Conservation (phyloP, 305 asterid species). For the Fraxinus sp. region DNA sequence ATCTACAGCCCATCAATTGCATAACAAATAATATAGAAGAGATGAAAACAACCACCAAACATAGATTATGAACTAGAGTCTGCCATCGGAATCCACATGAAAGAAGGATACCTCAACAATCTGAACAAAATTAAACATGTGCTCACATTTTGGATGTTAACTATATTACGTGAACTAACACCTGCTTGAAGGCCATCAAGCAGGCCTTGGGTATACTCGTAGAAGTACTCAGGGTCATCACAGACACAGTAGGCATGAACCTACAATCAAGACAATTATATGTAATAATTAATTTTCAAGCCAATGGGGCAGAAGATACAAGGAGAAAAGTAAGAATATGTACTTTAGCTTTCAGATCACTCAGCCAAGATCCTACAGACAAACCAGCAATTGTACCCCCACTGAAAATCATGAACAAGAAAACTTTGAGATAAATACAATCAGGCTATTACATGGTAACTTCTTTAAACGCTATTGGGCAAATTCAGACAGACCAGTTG, state of each 20-base stretch:
- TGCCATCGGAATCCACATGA: not conserved
- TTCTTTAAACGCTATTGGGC: not conserved
- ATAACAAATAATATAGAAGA: not conserved
- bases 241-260: slow-evolving; percentile 82
- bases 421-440: slow-evolving; percentile 1
- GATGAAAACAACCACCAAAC: not conserved
- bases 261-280: slow-evolving; percentile 35
- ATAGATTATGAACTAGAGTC: not conserved
- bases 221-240: slow-evolving; percentile 86
- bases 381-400: slow-evolving; percentile 97
- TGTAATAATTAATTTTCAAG: not conserved
- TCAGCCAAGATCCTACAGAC: slow-evolving; percentile 71
- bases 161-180: slow-evolving; percentile 71
- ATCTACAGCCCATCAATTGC: not conserved
- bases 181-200: slow-evolving; percentile 81
- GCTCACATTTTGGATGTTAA: slow-evolving; percentile 70
- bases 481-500: not conserved
- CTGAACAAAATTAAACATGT: slow-evolving; percentile 3
- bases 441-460: not conserved
- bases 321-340: slow-evolving; percentile 21
- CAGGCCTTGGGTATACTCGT: slow-evolving; percentile 65
- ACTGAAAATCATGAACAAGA: slow-evolving; percentile 43
- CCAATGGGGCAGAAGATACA: not conserved
- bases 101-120: not conserved
- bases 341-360: slow-evolving; percentile 76